These are phyloP conservation scores for Kodamaea derodonti DNA, from an alignment of 1,139 yeast species.

Conservation along the genomic window DNA sequence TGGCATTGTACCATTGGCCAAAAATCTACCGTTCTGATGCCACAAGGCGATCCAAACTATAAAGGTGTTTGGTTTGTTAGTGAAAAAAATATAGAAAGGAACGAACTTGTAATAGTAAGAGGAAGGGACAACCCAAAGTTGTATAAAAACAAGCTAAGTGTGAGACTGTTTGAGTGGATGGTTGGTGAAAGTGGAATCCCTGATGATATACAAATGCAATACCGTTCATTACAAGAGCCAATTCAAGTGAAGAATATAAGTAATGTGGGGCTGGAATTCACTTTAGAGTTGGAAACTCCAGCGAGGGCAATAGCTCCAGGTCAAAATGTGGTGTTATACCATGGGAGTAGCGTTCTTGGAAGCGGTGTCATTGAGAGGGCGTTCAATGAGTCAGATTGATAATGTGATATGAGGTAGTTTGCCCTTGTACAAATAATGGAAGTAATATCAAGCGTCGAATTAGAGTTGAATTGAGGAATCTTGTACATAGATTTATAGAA, in stretches of 20 bases:
- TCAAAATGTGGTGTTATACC: conserved; percentile 75
- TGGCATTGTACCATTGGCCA: conserved; percentile 98
- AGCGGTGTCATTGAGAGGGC: conserved; percentile 50
- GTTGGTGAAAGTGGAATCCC: neutral
- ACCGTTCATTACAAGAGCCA: conserved; percentile 67
- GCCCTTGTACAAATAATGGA: too few species aligned
- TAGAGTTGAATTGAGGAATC: too few species aligned
- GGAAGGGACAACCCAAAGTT: conserved; percentile 66
- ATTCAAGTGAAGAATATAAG: conserved; percentile 20
- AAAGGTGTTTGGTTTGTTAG: conserved; percentile 86
- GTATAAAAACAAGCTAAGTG: conserved; percentile 41
- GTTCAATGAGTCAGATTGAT: too few species aligned
- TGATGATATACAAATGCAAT: conserved; percentile 41
- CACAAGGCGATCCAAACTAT: conserved; percentile 74
- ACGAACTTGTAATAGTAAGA: conserved; percentile 73
- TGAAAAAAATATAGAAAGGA: conserved; percentile 58
- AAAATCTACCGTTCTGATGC: conserved; percentile 72
- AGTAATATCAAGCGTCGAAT: too few species aligned
- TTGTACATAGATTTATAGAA: too few species aligned
- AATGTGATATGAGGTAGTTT: too few species aligned
- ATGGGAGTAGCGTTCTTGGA: conserved; percentile 67
- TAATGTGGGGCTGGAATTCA: conserved; percentile 10
- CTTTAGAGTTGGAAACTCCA: conserved; percentile 34
- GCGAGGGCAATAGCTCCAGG: conserved; percentile 88
- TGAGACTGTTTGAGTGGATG: conserved; percentile 50